These are phyloP conservation scores for Gomphus bonarii DNA, from an alignment of 1,284 basidiomycete species.

Conservation along the genomic window DNA sequence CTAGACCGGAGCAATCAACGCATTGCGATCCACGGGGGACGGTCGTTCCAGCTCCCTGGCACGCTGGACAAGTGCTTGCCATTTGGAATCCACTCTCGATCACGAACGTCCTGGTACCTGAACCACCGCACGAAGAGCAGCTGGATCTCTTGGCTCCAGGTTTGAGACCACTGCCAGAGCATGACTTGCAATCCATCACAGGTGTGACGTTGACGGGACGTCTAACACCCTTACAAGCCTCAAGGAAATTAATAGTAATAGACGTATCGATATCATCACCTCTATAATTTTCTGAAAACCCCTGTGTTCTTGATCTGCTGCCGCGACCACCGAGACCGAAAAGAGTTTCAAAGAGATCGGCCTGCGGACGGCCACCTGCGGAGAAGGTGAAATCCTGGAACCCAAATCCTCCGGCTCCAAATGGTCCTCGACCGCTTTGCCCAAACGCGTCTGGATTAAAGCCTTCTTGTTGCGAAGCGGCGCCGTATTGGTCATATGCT, in stretches of 20 bases:
- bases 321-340: constrained; percentile 63
- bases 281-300: constrained; percentile 42
- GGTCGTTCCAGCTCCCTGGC: constrained; percentile 75
- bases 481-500: constrained; percentile 90
- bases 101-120: constrained; percentile 84
- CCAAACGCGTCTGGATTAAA: constrained; percentile 84
- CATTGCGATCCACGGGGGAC: constrained; percentile 79
- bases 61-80: constrained; percentile 84
- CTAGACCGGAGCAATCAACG: constrained; percentile 75
- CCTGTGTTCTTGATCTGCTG: constrained; percentile 31
- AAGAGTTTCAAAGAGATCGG: constrained; percentile 81
- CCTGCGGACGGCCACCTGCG: constrained; percentile 34
- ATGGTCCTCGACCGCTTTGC: constrained; percentile 27
- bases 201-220: constrained; percentile 74
- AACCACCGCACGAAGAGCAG: constrained; percentile 78
- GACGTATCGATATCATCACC: constrained; percentile 83
- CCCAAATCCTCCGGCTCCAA: constrained; percentile 54
- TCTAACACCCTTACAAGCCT: constrained; percentile 86
- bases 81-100: constrained; percentile 96
- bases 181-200: constrained; percentile 77
- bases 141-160: constrained; percentile 75
- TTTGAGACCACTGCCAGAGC: constrained; percentile 83
- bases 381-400: constrained; percentile 68
- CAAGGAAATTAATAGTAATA: constrained; percentile 78
- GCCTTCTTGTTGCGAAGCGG: constrained; percentile 88